Base-by-base conservation (phyloP, 2,329 filamentous ascomycete genomes). In the Aspergillus sp. region DNA sequence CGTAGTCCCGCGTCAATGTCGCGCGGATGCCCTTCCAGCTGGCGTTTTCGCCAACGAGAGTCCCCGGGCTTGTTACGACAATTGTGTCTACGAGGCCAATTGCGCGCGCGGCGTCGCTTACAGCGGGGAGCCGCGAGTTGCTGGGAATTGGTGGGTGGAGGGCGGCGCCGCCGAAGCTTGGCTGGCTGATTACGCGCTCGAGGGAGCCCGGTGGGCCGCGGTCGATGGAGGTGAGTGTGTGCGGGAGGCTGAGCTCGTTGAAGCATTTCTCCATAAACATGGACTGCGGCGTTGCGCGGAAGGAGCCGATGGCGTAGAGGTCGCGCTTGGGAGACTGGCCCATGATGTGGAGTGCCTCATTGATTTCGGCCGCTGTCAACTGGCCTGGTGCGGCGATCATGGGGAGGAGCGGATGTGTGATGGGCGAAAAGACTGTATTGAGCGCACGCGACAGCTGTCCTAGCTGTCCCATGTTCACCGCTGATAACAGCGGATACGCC, bases 221-320 rank as follows among this genome's bases (percentile, higher is more conserved):
- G 74, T 94, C 91, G 8, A 94, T 87, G 43, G 90, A 88, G 15
- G 87, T 84, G 67, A 95, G 91, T 52, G 90, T 87, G 70, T 96
- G 91, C 11, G 92, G 92, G n/a, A 96, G 80, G n/a, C 92, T 91
- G 9, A 96, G 84, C 71, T 91, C 89, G 69, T 91, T 91, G 76
- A 91, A 89, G 68, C 89, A 91, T 70, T 91, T 96, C 71, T 93
- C 91, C 73, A 93, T 94, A 74, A 96, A 96, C 64, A 91, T 90
- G 4, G 91, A 91, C 72, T 92, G 89, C 0, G 90, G 90, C 2
- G 87, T 91, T n/a, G 88, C 88, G 6, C 86, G 83, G 48, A 89
- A 85, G 59, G 87, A 90, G 63, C 88, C 91, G 67, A 95, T 91
- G 47, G 91, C 91, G 70, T 93, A 95, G 53, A 95, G 88, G 68